Evolutionary conservation across 495 filamentous ascomycete species (phyloP).

Genomic region (Penicillium nucicola): DNA sequence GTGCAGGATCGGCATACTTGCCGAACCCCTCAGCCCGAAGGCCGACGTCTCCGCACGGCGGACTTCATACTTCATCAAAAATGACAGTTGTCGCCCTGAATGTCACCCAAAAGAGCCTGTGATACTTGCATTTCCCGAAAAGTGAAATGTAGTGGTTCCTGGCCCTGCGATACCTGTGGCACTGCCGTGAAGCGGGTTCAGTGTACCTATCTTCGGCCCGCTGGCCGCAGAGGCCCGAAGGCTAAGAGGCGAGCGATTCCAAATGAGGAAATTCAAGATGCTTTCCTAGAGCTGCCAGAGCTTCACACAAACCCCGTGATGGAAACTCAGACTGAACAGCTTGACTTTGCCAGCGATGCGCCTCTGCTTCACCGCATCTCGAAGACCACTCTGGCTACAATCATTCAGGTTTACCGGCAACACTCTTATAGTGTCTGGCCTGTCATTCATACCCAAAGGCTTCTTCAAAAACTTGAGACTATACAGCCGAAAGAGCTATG

Average conservation of each 20-base stretch:
- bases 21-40: background rate
- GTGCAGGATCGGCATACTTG: background rate
- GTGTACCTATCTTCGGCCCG: conserved; percentile 31
- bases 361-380: conserved; percentile 4
- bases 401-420: conserved; percentile 22
- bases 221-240: conserved; percentile 29
- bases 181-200: conserved; percentile 13
- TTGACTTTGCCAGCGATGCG: background rate
- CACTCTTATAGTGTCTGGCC: conserved; percentile 34
- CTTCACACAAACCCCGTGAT: background rate
- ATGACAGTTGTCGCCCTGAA: background rate
- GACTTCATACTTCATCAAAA: background rate
- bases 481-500: conserved; percentile 5
- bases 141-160: conserved; percentile 30
- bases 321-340: background rate
- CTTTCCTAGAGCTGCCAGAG: background rate
- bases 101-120: conserved; percentile 31
- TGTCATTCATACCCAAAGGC: conserved; percentile 19
- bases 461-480: conserved; percentile 16
- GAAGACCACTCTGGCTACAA: conserved; percentile 4
- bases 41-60: conserved; percentile 1
- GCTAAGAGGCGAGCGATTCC: conserved; percentile 1
- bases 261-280: no score
- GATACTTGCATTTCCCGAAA: conserved; percentile 32
- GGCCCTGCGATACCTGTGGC: conserved; percentile 29